Percentiles rank a stretch among this genome's conserved stretches.
phyloP scores from a whole-genome alignment of 495 filamentous ascomycete genomes.

The Xylaria cubensis region DNA sequence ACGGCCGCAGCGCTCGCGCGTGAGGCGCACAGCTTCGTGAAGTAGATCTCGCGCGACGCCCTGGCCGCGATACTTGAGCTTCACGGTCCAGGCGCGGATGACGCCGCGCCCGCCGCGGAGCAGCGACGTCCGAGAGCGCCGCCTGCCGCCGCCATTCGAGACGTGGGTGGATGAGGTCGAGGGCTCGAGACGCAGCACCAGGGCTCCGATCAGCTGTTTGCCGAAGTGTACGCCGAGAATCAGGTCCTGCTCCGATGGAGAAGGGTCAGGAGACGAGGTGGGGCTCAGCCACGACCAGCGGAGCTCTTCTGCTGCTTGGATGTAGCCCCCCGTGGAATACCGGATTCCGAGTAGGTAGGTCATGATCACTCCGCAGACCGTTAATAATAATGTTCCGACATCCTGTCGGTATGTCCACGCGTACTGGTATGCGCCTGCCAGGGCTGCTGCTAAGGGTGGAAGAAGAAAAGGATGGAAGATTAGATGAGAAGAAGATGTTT shows the following conservation, averaged over 20 bases:
- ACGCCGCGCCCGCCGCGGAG: constrained; percentile 56
- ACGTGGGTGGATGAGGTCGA: constrained; percentile 32
- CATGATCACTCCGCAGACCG: constrained; percentile 45
- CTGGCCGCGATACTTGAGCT: constrained; percentile 65
- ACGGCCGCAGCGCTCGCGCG: constrained; percentile 61
- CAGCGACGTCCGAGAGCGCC: constrained; percentile 35
- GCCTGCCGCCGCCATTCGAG: constrained; percentile 29
- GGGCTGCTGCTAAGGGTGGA: constrained; percentile 33
- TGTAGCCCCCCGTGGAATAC: constrained; percentile 49
- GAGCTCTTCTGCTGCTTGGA: constrained; percentile 47
- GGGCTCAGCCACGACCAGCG: constrained; percentile 47
- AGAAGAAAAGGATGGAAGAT: constrained; percentile 51
- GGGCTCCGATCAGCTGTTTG: constrained; percentile 48
- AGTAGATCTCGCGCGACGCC: constrained; percentile 75
- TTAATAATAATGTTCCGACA: constrained; percentile 44
- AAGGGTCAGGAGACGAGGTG: constrained; percentile 7
- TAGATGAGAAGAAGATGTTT: constrained; percentile 44
- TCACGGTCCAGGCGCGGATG: constrained; percentile 79
- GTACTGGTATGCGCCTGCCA: constrained; percentile 46
- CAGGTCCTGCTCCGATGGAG: constrained; percentile 44
- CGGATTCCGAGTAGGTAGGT: constrained; percentile 51
- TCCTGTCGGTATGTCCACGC: constrained; percentile 40
- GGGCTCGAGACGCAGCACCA: constrained; percentile 51
- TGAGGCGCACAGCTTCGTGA: constrained; percentile 66
- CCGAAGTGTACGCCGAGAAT: constrained; percentile 52